Conservation (phyloP, 164 flowering plant species). For the Dillenia suffruticosa region DNA sequence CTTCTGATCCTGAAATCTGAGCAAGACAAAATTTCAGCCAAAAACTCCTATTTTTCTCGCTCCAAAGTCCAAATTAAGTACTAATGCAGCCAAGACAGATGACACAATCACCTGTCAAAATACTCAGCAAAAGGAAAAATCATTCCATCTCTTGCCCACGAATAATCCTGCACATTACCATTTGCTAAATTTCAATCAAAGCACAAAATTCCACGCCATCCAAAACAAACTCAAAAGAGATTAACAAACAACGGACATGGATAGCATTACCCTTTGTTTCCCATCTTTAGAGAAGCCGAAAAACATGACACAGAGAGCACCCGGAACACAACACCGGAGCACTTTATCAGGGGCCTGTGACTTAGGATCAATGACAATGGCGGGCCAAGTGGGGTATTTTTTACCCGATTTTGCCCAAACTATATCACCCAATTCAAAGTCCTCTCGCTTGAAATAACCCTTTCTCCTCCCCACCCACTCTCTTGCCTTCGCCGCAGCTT, state of each 20-base stretch:
- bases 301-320: slow-evolving; percentile 90
- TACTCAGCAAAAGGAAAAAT: slow-evolving; percentile 77
- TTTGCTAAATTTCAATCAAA: slow-evolving; percentile 1
- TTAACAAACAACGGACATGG: too few relatives aligned
- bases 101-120: slow-evolving; percentile 63
- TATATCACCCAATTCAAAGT: slow-evolving; percentile 71
- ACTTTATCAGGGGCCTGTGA: slow-evolving; percentile 76
- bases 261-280: slow-evolving; percentile 57
- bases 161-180: slow-evolving; percentile 71
- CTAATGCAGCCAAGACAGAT: neutral
- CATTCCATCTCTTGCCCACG: slow-evolving; percentile 83
- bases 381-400: slow-evolving; percentile 91
- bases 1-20: slow-evolving; percentile 80
- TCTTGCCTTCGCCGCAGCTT: too few relatives aligned
- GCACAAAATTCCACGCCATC: neutral
- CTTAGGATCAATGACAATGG: slow-evolving; percentile 86
- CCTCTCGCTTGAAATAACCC: slow-evolving; percentile 46
- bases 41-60: neutral
- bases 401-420: slow-evolving; percentile 92
- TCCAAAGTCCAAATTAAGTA: neutral
- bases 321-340: slow-evolving; percentile 63
- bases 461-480: slow-evolving; percentile 23
- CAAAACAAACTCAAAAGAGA: too few relatives aligned
- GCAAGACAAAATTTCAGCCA: slow-evolving; percentile 8
- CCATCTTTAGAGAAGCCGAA: slow-evolving; percentile 78